These are phyloP conservation scores for Clitopilus hobsonii DNA, from an alignment of 768 basidiomycete species.

Conservation along the genomic window DNA sequence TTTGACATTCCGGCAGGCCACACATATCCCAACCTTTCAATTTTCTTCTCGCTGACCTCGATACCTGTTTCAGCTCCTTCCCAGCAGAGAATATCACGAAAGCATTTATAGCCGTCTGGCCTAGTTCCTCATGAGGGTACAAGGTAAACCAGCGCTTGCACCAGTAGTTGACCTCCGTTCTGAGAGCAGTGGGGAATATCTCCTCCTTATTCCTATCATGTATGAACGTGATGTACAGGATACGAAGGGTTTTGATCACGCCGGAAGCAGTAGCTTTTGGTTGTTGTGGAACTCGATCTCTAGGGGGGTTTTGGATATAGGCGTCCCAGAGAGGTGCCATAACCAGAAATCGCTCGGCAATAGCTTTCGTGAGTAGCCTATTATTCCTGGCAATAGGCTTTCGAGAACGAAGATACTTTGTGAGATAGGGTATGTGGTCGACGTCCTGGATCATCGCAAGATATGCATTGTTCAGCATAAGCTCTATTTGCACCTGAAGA, in stretches of 20 bases:
- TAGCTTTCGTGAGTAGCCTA: conserved; percentile 8
- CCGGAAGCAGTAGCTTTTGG: conserved; percentile 1
- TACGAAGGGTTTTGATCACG: neutral
- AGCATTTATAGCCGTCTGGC: neutral
- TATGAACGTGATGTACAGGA: neutral
- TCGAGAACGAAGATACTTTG: conserved; percentile 14
- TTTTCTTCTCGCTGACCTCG: neutral
- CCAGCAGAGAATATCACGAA: neutral
- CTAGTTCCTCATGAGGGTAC: neutral
- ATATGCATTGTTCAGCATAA: conserved; percentile 11
- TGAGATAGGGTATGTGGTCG: conserved; percentile 17
- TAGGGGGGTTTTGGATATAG: neutral
- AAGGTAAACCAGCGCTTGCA: neutral
- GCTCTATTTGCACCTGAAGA: neutral
- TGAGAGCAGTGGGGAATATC: neutral
- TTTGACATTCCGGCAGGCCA: neutral
- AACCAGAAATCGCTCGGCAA: conserved; percentile 11
- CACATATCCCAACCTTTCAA: neutral
- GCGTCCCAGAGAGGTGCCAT: conserved; percentile 10
- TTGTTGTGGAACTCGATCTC: neutral
- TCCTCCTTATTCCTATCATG: neutral
- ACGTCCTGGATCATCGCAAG: conserved; percentile 12
- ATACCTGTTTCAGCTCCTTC: neutral
- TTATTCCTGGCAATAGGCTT: conserved; percentile 11
- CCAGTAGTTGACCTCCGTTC: neutral